phyloP scores from a whole-genome alignment of 768 basidiomycete genomes.

The Podaxis pistillaris region DNA sequence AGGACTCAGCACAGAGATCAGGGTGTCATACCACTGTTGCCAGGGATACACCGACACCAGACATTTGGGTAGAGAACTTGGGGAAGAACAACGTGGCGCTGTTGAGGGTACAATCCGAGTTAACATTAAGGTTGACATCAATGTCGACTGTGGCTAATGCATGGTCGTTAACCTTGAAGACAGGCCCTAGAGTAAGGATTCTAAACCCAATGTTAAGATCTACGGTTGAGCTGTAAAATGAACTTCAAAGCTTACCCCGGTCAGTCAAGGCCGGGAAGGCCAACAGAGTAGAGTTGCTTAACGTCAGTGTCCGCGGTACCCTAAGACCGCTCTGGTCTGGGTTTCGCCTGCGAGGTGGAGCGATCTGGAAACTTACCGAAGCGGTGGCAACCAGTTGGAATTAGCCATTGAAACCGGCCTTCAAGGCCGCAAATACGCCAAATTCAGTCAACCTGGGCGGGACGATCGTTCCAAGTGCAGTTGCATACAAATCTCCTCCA shows the following conservation, averaged over 20 bases:
- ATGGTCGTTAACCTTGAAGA: conserved; percentile 33
- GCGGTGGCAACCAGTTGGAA: conserved; percentile 11
- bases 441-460: conserved; percentile 32
- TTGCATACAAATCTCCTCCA: conserved; percentile 18
- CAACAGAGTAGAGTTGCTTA: background rate
- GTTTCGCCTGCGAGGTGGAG: background rate
- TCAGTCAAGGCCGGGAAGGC: conserved; percentile 3
- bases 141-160: conserved; percentile 29
- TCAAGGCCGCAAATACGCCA: conserved; percentile 25
- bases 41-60: conserved; percentile 29
- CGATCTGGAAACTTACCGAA: background rate
- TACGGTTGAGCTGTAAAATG: background rate
- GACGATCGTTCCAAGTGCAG: conserved; percentile 21
- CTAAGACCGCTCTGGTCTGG: background rate
- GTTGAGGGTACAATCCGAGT: conserved; percentile 29
- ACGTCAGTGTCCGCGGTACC: background rate
- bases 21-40: conserved; percentile 38
- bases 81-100: conserved; percentile 39
- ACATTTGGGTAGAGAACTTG: background rate
- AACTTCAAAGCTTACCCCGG: background rate
- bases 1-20: no score
- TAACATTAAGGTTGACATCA: conserved; percentile 30
- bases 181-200: conserved; percentile 40
- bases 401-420: conserved; percentile 28
- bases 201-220: conserved; percentile 17